Percentiles rank a stretch among this genome's conserved stretches.
These are phyloP conservation scores for Trichoderma polysporum DNA, from an alignment of 2,329 filamentous ascomycete species.

Conservation along the genomic window DNA sequence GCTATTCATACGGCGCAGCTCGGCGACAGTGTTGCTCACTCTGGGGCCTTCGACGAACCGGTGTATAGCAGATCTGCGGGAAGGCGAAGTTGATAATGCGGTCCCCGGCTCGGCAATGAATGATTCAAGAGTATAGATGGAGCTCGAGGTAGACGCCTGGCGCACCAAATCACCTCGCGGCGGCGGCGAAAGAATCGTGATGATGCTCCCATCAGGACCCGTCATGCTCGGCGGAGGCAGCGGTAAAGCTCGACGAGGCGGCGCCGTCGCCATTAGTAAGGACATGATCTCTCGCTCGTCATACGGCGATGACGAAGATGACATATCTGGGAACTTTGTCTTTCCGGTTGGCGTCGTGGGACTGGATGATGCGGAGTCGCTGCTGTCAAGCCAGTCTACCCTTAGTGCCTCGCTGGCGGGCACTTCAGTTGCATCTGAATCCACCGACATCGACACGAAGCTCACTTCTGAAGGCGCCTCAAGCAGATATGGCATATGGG, in stretches of 20 bases:
- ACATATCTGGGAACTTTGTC: background rate
- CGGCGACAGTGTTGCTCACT: constrained; percentile 47
- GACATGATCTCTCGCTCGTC: constrained; percentile 37
- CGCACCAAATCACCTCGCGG: constrained; percentile 25
- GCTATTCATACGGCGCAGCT: constrained; percentile 60
- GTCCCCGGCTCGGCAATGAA: constrained; percentile 22
- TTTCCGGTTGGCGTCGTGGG: constrained; percentile 11
- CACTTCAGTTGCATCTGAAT: constrained; percentile 25
- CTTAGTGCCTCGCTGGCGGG: constrained; percentile 22
- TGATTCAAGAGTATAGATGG: constrained; percentile 26
- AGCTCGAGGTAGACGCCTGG: constrained; percentile 30
- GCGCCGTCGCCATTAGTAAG: constrained; percentile 30
- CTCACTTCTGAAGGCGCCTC: constrained; percentile 27
- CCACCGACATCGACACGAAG: constrained; percentile 30
- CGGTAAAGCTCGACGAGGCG: constrained; percentile 31
- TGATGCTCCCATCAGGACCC: constrained; percentile 30
- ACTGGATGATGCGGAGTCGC: constrained; percentile 20
- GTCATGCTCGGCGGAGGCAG: constrained; percentile 31
- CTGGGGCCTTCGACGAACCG: constrained; percentile 24
- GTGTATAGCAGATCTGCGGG: constrained; percentile 24
- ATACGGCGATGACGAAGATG: constrained; percentile 34
- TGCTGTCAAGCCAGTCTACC: constrained; percentile 9
- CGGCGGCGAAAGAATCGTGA: constrained; percentile 33
- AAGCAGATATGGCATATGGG: background rate
- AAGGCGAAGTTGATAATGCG: constrained; percentile 28